Base-by-base conservation (phyloP, 2,329 filamentous ascomycete genomes). In the Aspergillus neoniger region DNA sequence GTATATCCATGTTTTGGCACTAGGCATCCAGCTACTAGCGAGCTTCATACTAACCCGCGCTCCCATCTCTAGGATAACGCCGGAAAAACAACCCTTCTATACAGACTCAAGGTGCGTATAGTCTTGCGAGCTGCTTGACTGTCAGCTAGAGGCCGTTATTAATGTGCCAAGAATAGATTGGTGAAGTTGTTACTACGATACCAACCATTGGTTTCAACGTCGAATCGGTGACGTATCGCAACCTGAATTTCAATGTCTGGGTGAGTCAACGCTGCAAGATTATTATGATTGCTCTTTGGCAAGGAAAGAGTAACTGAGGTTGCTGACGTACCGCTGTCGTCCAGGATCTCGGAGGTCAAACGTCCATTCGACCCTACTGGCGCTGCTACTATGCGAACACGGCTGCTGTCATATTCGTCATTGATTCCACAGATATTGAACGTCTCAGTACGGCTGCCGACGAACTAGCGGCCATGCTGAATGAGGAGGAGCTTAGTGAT, bases 161-260 rank as follows among this genome's bases (percentile, higher is more conserved):
- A 23, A 64, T 38, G 9, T 8, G 23, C 5, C 41, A 4, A 55
- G 23, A 61, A 63, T 75, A 97, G 92, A 96, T 99, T 74, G 95
- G 95, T 75, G 95, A 99, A 78, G 95, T 99, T 48, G 95, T 99
- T 68, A 98, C 95, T 63, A 99, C 95, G 71, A 98, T 98, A 84
- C 95, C 95, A 19, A 99, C 95, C 57, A 98, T 99, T 77, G 95
- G 95, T 63, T 99, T 99, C 84, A 99, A 99, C 77, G 95, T 99
- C 71, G 95, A 99, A 80, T 96, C 92, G 21, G 95, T 99, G 66
- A 95, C 92, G 70, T 99, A 99, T 84, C 94, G 94, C 78, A 98
- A 97, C 76, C 85, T 99, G 64, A 96, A 97, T 78, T 96, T 99
- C 78, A 98, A 98, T 74, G 95, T 99, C 72, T 99, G 95, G 95